phyloP scores from a whole-genome alignment of 495 filamentous ascomycete species.

The Penicillium mononematosum region DNA sequence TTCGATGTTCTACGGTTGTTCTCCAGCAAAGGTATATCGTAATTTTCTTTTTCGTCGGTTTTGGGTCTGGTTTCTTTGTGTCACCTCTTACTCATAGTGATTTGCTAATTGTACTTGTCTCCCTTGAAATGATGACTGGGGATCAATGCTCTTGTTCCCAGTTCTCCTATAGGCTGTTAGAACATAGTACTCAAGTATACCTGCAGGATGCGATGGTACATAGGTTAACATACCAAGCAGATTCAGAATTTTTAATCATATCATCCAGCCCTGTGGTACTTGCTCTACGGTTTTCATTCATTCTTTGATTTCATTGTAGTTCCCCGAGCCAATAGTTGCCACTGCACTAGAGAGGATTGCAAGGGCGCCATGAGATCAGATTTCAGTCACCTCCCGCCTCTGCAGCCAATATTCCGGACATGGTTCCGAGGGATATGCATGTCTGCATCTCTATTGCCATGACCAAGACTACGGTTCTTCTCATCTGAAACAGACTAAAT shows the following conservation, averaged over 20 bases:
- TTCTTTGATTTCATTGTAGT: not conserved
- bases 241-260: not conserved
- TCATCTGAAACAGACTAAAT: slow-evolving; percentile 3
- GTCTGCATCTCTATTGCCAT: not conserved
- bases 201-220: not conserved
- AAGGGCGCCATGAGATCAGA: slow-evolving; percentile 12
- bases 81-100: not conserved
- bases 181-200: not conserved
- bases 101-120: not conserved
- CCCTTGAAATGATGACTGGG: not conserved
- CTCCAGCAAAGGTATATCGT: not conserved
- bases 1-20: not conserved
- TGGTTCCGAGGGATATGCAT: slow-evolving; percentile 4
- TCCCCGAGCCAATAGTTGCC: slow-evolving; percentile 2
- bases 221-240: not conserved
- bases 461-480: not conserved
- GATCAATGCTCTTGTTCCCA: not conserved
- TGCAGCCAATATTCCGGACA: slow-evolving; percentile 1
- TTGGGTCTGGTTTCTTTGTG: not conserved
- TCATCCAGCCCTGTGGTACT: not conserved
- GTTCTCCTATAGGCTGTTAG: not conserved
- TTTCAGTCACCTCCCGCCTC: slow-evolving; percentile 1
- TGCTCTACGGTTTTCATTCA: not conserved
- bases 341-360: not conserved
- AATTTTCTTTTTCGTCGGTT: not conserved